Conservation (phyloP, 495 filamentous ascomycete species). For the Aspergillus kassunensis region DNA sequence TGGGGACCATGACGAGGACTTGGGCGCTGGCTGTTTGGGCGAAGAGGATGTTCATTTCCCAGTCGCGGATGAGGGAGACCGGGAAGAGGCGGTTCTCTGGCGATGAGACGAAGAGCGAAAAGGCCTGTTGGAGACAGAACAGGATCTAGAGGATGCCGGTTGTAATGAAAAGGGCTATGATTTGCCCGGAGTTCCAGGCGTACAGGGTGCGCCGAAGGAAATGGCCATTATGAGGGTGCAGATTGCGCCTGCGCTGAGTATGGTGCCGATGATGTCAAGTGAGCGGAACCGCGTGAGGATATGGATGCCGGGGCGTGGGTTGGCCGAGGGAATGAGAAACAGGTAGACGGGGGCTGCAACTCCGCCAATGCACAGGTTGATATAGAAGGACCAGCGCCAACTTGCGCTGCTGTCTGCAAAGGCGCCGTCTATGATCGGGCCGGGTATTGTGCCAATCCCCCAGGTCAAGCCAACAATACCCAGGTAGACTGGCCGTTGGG, state of each 20-base stretch:
- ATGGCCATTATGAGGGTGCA: constrained; percentile 23
- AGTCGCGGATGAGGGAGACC: constrained; percentile 37
- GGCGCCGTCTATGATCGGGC: constrained; percentile 38
- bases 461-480: no score
- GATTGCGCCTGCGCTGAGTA: constrained; percentile 22
- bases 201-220: constrained; percentile 29
- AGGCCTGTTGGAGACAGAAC: constrained; percentile 46
- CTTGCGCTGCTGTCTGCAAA: constrained; percentile 31
- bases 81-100: constrained; percentile 47
- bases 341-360: constrained; percentile 51
- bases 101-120: constrained; percentile 49
- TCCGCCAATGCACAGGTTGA: constrained; percentile 58
- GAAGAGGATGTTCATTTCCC: constrained; percentile 42
- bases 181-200: constrained; percentile 21
- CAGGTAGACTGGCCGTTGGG: constrained; percentile 47
- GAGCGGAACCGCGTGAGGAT: constrained; percentile 12
- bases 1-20: background rate
- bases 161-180: constrained; percentile 24
- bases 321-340: constrained; percentile 46
- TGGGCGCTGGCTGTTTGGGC: constrained; percentile 24
- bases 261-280: constrained; percentile 27
- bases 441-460: constrained; percentile 39
- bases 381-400: constrained; percentile 43
- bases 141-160: constrained; percentile 45
- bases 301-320: constrained; percentile 38